phyloP scores from a whole-genome alignment of 2,329 filamentous ascomycete genomes.

The Fusarium nurragi region DNA sequence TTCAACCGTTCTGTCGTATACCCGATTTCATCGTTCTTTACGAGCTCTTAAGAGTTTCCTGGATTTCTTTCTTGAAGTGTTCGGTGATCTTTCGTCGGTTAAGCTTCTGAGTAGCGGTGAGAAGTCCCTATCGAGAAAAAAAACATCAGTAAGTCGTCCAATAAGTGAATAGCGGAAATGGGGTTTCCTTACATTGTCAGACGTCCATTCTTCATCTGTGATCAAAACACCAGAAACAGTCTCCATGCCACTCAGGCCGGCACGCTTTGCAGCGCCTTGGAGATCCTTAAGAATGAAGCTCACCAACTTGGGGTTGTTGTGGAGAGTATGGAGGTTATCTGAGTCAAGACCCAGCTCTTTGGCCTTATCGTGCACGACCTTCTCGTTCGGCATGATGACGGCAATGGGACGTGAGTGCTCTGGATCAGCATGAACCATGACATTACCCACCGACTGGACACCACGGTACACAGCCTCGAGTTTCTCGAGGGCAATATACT shows the following conservation, averaged over 20 bases:
- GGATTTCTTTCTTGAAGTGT: conserved; percentile 62
- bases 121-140: conserved; percentile 58
- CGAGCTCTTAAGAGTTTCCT: conserved; percentile 51
- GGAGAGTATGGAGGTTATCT: conserved; percentile 74
- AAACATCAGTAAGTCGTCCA: conserved; percentile 32
- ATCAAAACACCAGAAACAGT: conserved; percentile 80
- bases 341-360: conserved; percentile 70
- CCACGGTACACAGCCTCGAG: conserved; percentile 91
- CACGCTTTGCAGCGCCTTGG: conserved; percentile 69
- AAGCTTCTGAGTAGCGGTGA: conserved; percentile 70
- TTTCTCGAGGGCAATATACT: conserved; percentile 97
- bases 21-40: conserved; percentile 23
- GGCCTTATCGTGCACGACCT: conserved; percentile 68
- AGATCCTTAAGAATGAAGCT: conserved; percentile 72
- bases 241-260: conserved; percentile 76
- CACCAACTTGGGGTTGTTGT: conserved; percentile 72
- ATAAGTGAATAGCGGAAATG: background rate
- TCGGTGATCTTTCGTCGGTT: conserved; percentile 64
- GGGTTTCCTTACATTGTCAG: conserved; percentile 74
- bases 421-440: conserved; percentile 85
- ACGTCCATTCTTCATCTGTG: conserved; percentile 88
- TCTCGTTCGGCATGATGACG: conserved; percentile 76
- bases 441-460: conserved; percentile 79
- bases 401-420: conserved; percentile 82
- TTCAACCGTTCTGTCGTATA: conserved; percentile 5